These are phyloP conservation scores for Xylariaceae sp. DNA, from an alignment of 2,329 filamentous ascomycete species.

Conservation along the genomic window DNA sequence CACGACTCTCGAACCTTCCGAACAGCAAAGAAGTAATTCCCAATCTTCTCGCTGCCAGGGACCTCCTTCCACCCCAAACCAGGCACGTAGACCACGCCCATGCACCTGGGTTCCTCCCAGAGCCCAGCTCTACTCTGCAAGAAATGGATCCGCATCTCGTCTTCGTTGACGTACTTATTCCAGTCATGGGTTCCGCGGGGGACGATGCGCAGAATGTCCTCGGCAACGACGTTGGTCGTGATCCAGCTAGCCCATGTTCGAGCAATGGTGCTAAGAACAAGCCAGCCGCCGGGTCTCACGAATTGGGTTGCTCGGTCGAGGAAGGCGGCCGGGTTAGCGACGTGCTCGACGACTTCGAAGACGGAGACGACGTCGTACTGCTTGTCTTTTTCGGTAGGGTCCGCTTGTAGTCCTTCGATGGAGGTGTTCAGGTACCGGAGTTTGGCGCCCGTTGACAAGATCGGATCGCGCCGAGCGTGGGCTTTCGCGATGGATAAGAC, in stretches of 20 bases:
- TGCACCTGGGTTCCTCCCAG: slow-evolving; percentile 59
- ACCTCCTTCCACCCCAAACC: slow-evolving; percentile 87
- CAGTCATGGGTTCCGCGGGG: slow-evolving; percentile 94
- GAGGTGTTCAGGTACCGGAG: slow-evolving; percentile 72
- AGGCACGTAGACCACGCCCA: slow-evolving; percentile 88
- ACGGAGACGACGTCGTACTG: slow-evolving; percentile 77
- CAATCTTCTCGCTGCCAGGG: slow-evolving; percentile 73
- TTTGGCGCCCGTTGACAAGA: slow-evolving; percentile 54
- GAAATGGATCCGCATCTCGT: slow-evolving; percentile 64
- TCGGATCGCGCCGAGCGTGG: slow-evolving; percentile 72
- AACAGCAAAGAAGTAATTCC: slow-evolving; percentile 95
- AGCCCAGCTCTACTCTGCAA: slow-evolving; percentile 39
- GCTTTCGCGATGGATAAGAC: slow-evolving; percentile 71
- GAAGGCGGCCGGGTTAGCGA: slow-evolving; percentile 71
- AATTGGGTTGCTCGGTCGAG: slow-evolving; percentile 68
- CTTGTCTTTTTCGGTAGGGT: slow-evolving; percentile 31
- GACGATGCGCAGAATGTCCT: slow-evolving; percentile 82
- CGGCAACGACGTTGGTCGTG: slow-evolving; percentile 87
- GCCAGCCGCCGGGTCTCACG: slow-evolving; percentile 86
- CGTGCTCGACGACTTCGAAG: slow-evolving; percentile 95
- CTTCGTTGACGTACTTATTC: slow-evolving; percentile 89
- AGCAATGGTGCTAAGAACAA: slow-evolving; percentile 88
- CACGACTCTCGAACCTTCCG: slow-evolving; percentile 20
- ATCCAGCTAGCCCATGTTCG: slow-evolving; percentile 85
- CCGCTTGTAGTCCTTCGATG: slow-evolving; percentile 63